A percentile compares a stretch with the other conserved stretches of the same genome.
These are phyloP conservation scores for Chrysosporium keratinophilum DNA, from an alignment of 2,329 filamentous ascomycete species.

Conservation along the genomic window DNA sequence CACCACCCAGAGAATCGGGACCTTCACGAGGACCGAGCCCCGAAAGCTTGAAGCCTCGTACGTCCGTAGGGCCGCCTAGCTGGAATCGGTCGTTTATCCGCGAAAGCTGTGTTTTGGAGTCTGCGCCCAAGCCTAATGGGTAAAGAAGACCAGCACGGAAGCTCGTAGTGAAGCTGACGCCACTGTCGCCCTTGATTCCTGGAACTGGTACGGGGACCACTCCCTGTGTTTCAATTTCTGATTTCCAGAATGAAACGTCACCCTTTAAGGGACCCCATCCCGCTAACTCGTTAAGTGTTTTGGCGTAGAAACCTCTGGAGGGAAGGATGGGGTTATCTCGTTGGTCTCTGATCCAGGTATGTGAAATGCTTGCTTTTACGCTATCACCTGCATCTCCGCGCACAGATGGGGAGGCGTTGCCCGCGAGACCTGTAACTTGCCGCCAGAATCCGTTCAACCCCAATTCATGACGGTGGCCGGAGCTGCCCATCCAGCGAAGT, in stretches of 20 bases:
- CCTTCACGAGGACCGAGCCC: slow-evolving; percentile 85
- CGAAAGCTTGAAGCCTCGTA: slow-evolving; percentile 82
- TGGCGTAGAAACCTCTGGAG: slow-evolving; percentile 67
- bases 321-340: slow-evolving; percentile 80
- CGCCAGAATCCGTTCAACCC: slow-evolving; percentile 77
- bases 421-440: slow-evolving; percentile 69
- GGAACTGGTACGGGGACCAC: slow-evolving; percentile 65
- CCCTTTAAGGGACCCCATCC: slow-evolving; percentile 74
- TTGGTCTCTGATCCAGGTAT: slow-evolving; percentile 68
- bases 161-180: slow-evolving; percentile 72
- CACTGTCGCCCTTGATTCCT: slow-evolving; percentile 56
- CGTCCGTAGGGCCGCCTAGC: slow-evolving; percentile 86
- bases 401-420: slow-evolving; percentile 68
- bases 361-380: slow-evolving; percentile 76
- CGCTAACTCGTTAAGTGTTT: slow-evolving; percentile 70
- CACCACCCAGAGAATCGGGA: slow-evolving; percentile 74
- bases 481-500: slow-evolving; percentile 59
- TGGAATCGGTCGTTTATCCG: slow-evolving; percentile 90
- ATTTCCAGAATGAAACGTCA: slow-evolving; percentile 88
- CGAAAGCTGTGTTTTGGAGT: slow-evolving; percentile 51
- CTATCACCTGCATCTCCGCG: slow-evolving; percentile 79
- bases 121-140: slow-evolving; percentile 58
- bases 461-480: slow-evolving; percentile 62
- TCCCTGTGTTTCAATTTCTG: slow-evolving; percentile 71
- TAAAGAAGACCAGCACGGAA: slow-evolving; percentile 73